phyloP scores from a whole-genome alignment of 2,329 filamentous ascomycete species.

The Neonectria neomacrospora region DNA sequence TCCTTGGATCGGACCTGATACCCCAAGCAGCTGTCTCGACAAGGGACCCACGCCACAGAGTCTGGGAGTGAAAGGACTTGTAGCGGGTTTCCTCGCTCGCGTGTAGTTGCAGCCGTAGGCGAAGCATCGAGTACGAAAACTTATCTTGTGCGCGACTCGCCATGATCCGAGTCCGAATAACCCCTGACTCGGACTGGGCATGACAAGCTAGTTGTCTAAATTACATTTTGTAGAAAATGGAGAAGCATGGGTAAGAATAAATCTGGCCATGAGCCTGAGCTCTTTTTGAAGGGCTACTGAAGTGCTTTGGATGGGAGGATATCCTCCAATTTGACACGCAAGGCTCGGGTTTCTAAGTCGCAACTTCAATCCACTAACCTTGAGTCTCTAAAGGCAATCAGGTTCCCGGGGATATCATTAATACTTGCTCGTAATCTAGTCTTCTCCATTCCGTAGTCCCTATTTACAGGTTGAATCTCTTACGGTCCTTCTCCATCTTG shows the following conservation, averaged over 20 bases:
- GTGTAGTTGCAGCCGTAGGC: neutral
- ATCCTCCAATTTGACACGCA: neutral
- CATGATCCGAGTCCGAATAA: neutral
- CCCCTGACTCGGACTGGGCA: neutral
- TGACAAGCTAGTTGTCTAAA: neutral
- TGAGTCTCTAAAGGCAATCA: neutral
- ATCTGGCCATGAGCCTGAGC: neutral
- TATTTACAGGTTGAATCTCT: constrained; percentile 85
- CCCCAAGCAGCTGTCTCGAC: neutral
- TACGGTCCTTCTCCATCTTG: constrained; percentile 92
- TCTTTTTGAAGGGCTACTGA: neutral
- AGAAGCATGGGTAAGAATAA: neutral
- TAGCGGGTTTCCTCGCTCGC: neutral
- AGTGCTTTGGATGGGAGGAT: neutral
- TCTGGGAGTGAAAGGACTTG: neutral
- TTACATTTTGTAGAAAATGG: neutral
- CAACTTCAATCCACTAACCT: neutral
- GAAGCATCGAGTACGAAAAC: neutral
- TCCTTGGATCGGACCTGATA: constrained; percentile 4
- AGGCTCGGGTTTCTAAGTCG: neutral
- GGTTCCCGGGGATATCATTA: constrained; percentile 20
- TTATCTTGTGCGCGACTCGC: neutral
- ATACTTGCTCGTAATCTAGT: constrained; percentile 11
- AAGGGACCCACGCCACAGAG: constrained; percentile 2
- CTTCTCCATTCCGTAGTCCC: neutral